Percentiles rank a stretch among this genome's conserved stretches.
Conservation (phyloP, 73 alveolate species). For the Stentor roeselii region DNA sequence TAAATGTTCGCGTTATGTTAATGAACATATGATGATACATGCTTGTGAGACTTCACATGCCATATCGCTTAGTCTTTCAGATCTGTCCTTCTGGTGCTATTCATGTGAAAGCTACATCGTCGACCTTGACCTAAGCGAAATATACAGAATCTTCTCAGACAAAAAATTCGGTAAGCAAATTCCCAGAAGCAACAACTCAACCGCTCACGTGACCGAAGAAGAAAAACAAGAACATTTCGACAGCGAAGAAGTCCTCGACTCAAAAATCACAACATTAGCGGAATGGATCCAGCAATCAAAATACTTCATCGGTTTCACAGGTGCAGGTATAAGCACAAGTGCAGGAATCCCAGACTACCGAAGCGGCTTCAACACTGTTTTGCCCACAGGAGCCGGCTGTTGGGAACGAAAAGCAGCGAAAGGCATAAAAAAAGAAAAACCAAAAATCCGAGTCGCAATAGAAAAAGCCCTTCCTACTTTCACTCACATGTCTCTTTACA, state of each 20-base stretch:
- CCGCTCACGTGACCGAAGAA: conserved; percentile 63
- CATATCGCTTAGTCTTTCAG: conserved; percentile 64
- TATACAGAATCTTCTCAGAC: not conserved
- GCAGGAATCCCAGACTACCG: conserved; percentile 97
- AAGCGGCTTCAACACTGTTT: conserved; percentile 72
- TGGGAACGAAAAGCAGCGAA: conserved; percentile 78
- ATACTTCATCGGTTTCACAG: conserved; percentile 83
- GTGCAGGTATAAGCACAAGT: conserved; percentile 95
- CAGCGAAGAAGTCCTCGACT: conserved; percentile 65
- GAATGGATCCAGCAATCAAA: conserved; percentile 55
- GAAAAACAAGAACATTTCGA: conserved; percentile 80
- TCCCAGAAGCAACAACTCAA: not conserved
- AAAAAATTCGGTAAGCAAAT: not conserved
- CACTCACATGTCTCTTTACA: conserved; percentile 73
- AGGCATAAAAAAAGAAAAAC: conserved; percentile 29
- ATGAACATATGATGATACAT: conserved; percentile 68
- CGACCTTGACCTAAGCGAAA: not conserved
- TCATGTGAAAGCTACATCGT: conserved; percentile 6
- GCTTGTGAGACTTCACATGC: conserved; percentile 54
- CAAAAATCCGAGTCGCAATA: conserved; percentile 32
- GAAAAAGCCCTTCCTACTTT: conserved; percentile 65
- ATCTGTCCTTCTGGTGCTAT: conserved; percentile 81
- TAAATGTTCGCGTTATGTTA: conserved; percentile 68
- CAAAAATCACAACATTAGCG: conserved; percentile 56
- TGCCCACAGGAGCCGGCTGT: conserved; percentile 78